Evolutionary conservation across 2,329 filamentous ascomycete species (phyloP), one percentile per base, ranked within the genome.

Genomic region (Trichoderma cornu-damae): DNA sequence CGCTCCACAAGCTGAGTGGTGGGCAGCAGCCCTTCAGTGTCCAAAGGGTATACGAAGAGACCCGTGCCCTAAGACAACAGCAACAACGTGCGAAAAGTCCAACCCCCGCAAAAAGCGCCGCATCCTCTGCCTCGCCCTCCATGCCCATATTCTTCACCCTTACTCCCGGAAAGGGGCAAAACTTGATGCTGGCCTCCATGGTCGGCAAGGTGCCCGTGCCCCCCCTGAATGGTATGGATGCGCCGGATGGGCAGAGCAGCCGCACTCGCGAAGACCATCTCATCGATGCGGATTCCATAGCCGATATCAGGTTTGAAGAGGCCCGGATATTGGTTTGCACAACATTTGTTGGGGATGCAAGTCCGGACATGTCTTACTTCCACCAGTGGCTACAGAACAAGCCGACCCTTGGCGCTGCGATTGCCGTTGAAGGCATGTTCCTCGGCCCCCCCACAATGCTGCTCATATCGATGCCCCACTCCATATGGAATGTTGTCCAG

Each of bases 401-500:
- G 1, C 81, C 83, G 1, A 70, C 78, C 0, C 75, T 81, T 3
- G 79, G 80, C 1, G 76, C 79, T 14, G 83, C 81, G 62, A 82
- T 87, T 57, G 76, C 79, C 6, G 82, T 87, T 4, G 84, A 87
- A 66, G 84, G 83, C 62, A 86, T 87, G 81, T 87, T 87, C 61
- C 72, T 86, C 16, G 84, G 84, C 0, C 84, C 84, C 0, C 83
- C 84, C 1, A 86, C 84, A 0, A 85, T 86, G 74, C 71, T 87
- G 7, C 72, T 87, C 28, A 83, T 87, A 54, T 86, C 84, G 3
- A 86, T 87, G 80, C 83, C 84, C 3, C 76, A 80, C 58, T 76
- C 78, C 4, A 76, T 87, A 12, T 87, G 83, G 82, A 83, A 80
- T 61, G 76, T 85, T 20, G 80, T 87, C 6, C 81, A 85, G 69